A percentile compares a stretch with the other conserved stretches of the same genome.
Conservation (phyloP, 2,329 filamentous ascomycete species). For the Alternaria metachromatica region DNA sequence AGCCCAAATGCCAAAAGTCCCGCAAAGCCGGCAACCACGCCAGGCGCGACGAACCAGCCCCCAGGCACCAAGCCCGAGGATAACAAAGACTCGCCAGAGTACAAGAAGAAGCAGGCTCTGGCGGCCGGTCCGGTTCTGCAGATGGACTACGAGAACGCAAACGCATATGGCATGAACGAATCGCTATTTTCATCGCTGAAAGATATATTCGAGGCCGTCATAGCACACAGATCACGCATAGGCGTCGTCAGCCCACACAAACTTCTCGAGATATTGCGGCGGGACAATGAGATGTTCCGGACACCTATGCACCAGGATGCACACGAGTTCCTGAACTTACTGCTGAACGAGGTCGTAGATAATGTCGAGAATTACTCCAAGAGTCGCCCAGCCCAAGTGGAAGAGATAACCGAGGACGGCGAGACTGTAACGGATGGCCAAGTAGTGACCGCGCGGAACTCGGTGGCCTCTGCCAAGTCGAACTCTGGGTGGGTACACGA, state of each 20-base stretch:
- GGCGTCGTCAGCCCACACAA: conserved; percentile 91
- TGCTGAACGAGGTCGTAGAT: conserved; percentile 94
- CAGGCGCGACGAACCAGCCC: conserved; percentile 61
- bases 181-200: conserved; percentile 93
- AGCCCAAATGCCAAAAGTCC: conserved; percentile 43
- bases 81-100: conserved; percentile 92
- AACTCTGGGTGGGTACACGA: conserved; percentile 86
- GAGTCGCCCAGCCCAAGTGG: conserved; percentile 57
- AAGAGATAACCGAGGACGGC: conserved; percentile 35
- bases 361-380: conserved; percentile 90
- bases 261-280: conserved; percentile 90
- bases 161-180: conserved; percentile 89
- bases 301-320: conserved; percentile 98
- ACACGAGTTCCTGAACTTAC: conserved; percentile 92
- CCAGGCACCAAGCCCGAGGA: conserved; percentile 78
- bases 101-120: conserved; percentile 96
- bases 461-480: conserved; percentile 24
- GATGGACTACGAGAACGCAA: conserved; percentile 79
- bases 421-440: conserved; percentile 24
- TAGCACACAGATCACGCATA: conserved; percentile 79
- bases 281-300: conserved; percentile 96
- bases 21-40: conserved; percentile 48
- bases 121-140: conserved; percentile 85
- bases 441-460: conserved; percentile 27
- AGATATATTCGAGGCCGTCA: conserved; percentile 92